phyloP scores from a whole-genome alignment of 129 eudicot species.

The Oenanthe sinensis region DNA sequence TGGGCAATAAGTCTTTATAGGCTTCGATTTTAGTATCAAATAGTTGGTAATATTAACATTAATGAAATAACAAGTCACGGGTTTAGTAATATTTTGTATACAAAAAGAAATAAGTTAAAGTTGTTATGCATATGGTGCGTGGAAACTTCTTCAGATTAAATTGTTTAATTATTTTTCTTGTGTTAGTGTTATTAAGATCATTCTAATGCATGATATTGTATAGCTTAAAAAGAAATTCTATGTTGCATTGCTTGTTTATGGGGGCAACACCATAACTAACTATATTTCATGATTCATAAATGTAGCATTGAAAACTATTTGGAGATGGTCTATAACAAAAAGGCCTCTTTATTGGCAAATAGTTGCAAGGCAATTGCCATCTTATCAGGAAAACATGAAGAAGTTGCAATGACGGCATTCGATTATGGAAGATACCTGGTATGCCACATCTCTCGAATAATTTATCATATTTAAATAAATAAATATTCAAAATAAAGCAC shows the following conservation, averaged over 20 bases:
- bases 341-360: neutral
- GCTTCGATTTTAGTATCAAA: neutral
- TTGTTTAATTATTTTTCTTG: too few relatives aligned
- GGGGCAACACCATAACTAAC: neutral
- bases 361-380: slow-evolving; percentile 6
- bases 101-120: too few relatives aligned
- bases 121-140: too few relatives aligned
- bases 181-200: too few relatives aligned
- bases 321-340: neutral
- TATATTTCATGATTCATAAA: neutral
- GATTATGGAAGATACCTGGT: slow-evolving; percentile 5
- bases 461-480: neutral
- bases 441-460: neutral
- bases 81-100: neutral
- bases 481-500: neutral
- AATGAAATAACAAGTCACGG: neutral
- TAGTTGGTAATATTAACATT: too few relatives aligned
- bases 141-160: too few relatives aligned
- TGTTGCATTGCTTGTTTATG: neutral
- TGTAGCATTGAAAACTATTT: neutral
- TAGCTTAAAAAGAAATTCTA: neutral
- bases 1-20: neutral
- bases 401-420: neutral
- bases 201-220: too few relatives aligned
- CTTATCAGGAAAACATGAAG: neutral